Conservation (phyloP, 371 early-diverging fungal species). For the Syncephalastrum racemosum region DNA sequence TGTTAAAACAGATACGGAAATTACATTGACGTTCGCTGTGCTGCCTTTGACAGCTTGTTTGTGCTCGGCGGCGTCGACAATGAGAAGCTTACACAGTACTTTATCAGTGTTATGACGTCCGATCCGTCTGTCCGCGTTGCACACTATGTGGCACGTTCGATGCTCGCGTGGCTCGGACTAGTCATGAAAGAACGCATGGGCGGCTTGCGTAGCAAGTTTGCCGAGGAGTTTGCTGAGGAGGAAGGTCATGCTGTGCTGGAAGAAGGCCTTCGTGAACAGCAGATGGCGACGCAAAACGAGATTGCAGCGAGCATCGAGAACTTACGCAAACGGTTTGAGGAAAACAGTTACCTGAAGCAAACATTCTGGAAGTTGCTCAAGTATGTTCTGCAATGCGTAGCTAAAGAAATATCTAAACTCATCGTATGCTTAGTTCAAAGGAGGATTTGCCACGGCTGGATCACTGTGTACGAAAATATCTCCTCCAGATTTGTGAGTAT, state of each 20-base stretch:
- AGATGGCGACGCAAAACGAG: constrained; percentile 31
- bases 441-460: constrained; percentile 40
- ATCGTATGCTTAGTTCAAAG: constrained; percentile 17
- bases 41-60: constrained; percentile 67
- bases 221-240: constrained; percentile 52
- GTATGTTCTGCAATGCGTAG: constrained; percentile 18
- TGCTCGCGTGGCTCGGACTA: constrained; percentile 54
- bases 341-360: constrained; percentile 33
- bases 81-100: constrained; percentile 44
- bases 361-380: constrained; percentile 42
- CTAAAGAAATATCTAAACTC: no score
- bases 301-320: constrained; percentile 32
- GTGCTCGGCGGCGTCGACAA: constrained; percentile 60
- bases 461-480: constrained; percentile 55
- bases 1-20: constrained; percentile 55
- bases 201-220: constrained; percentile 9
- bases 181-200: constrained; percentile 42
- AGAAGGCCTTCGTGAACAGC: constrained; percentile 13
- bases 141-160: constrained; percentile 48
- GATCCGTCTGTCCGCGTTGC: constrained; percentile 61
- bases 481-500: constrained; percentile 59
- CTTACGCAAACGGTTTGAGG: constrained; percentile 38
- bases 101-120: constrained; percentile 52
- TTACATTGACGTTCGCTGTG: constrained; percentile 60
- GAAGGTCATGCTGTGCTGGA: constrained; percentile 42